These are phyloP conservation scores for Holtermannia corniformis DNA, from an alignment of 768 basidiomycete species.

Conservation along the genomic window DNA sequence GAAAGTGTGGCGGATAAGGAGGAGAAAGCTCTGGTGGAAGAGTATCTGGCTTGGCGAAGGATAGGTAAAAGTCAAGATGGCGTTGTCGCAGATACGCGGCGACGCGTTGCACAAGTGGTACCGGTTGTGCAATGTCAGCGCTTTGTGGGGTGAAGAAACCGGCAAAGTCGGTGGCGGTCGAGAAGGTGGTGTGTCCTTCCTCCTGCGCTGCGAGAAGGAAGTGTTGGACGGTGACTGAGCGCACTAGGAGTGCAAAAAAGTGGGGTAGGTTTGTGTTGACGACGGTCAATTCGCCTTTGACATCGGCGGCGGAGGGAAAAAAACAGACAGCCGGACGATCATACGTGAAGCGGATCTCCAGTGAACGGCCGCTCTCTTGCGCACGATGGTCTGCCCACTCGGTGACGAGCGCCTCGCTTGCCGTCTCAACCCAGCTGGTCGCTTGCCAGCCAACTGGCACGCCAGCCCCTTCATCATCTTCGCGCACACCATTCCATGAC, in stretches of 20 bases:
- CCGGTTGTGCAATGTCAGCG: too few relatives aligned
- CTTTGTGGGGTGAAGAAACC: slow-evolving; percentile 9
- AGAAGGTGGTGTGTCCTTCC: slow-evolving; percentile 20
- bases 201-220: slow-evolving; percentile 17
- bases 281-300: not conserved
- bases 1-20: slow-evolving; percentile 8
- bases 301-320: slow-evolving; percentile 8
- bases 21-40: slow-evolving; percentile 38
- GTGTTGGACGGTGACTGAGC: slow-evolving; percentile 18
- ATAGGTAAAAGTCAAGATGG: slow-evolving; percentile 45
- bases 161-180: slow-evolving; percentile 8
- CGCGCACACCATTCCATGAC: slow-evolving; percentile 24
- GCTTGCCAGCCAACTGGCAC: slow-evolving; percentile 40
- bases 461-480: slow-evolving; percentile 22
- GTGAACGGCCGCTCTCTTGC: slow-evolving; percentile 38
- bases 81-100: not conserved
- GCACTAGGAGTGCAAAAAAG: slow-evolving; percentile 24
- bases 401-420: slow-evolving; percentile 25
- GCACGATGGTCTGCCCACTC: slow-evolving; percentile 33
- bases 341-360: slow-evolving; percentile 45
- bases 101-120: not conserved
- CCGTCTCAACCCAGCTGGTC: slow-evolving; percentile 35
- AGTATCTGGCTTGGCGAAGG: too few relatives aligned
- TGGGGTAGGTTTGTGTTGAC: slow-evolving; percentile 31
- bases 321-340: not conserved